phyloP scores from a whole-genome alignment of 805 yeast species.

The Saccharomycopsis microspora region DNA sequence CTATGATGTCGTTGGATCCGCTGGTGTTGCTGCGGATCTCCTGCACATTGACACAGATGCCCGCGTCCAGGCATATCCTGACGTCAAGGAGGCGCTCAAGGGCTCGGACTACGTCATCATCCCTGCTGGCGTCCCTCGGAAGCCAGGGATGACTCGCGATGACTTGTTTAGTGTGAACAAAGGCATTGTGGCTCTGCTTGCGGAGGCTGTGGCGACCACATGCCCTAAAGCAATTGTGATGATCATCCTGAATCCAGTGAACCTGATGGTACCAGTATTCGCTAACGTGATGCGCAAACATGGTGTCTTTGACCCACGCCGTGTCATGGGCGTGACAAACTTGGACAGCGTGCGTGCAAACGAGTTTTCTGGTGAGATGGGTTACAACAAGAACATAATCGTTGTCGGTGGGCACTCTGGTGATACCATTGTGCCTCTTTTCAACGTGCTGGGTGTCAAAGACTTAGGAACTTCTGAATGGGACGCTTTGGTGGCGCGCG shows the following conservation, averaged over 20 bases:
- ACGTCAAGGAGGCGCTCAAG: slow-evolving; percentile 19
- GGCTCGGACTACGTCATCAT: slow-evolving; percentile 22
- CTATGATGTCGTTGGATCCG: slow-evolving; percentile 74
- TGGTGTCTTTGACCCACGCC: slow-evolving; percentile 59
- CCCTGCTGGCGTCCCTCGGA: slow-evolving; percentile 90
- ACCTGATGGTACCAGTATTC: slow-evolving; percentile 85
- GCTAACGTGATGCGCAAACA: slow-evolving; percentile 63
- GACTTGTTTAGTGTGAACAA: slow-evolving; percentile 81
- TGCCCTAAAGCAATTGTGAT: slow-evolving; percentile 70
- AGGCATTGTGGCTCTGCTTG: slow-evolving; percentile 61
- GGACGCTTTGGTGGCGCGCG: slow-evolving; percentile 68
- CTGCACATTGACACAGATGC: slow-evolving; percentile 71
- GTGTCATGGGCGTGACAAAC: slow-evolving; percentile 81
- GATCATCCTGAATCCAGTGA: slow-evolving; percentile 88
- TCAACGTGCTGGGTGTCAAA: slow-evolving; percentile 25
- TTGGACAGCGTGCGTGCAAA: slow-evolving; percentile 83
- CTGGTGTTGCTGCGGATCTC: slow-evolving; percentile 84
- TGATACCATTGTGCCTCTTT: slow-evolving; percentile 83
- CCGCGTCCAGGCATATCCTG: slow-evolving; percentile 37
- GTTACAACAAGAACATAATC: slow-evolving; percentile 41
- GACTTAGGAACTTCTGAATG: slow-evolving; percentile 26
- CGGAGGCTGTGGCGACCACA: slow-evolving; percentile 59
- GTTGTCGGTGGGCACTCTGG: slow-evolving; percentile 96
- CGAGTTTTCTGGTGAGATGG: slow-evolving; percentile 59
- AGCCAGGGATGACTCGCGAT: slow-evolving; percentile 92